These are phyloP conservation scores for Pythium angustatum DNA, from an alignment of 352 stramenopile genomes.

Conservation along the genomic window DNA sequence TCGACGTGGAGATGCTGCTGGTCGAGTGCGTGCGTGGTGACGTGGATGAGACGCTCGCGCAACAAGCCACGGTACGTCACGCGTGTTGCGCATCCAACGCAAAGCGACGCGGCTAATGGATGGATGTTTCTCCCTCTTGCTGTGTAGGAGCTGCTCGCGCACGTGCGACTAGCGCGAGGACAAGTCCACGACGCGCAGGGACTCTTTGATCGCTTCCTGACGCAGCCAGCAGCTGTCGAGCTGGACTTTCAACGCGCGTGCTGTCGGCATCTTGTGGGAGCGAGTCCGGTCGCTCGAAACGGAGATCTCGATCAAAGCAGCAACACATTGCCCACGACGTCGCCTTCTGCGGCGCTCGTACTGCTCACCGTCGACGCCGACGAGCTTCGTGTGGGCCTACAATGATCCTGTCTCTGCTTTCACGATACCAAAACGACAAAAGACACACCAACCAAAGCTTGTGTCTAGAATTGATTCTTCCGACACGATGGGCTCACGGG, in stretches of 20 bases:
- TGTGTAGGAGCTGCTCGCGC: conserved; percentile 46
- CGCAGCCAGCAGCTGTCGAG: not conserved
- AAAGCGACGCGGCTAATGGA: too few relatives aligned
- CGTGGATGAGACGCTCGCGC: conserved; percentile 26
- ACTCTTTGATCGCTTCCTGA: conserved; percentile 13
- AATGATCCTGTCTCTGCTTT: too few relatives aligned
- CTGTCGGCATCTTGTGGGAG: not conserved
- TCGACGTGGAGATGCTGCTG: conserved; percentile 20
- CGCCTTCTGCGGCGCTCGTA: not conserved
- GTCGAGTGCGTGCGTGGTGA: conserved; percentile 20
- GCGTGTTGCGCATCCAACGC: not conserved
- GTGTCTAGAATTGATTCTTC: too few relatives aligned
- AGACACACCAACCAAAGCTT: too few relatives aligned
- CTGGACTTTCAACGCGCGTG: not conserved
- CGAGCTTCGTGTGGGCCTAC: conserved; percentile 1
- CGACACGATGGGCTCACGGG: not conserved
- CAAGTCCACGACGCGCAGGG: conserved; percentile 32
- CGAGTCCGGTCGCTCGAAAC: not conserved
- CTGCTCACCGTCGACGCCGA: conserved; percentile 7
- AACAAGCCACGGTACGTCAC: conserved; percentile 8
- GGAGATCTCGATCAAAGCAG: not conserved
- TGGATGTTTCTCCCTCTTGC: not conserved
- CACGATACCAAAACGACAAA: too few relatives aligned
- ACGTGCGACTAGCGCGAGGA: conserved; percentile 35
- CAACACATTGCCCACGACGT: not conserved